phyloP scores from a whole-genome alignment of 371 early-diverging fungal species.

The Apophysomyces ossiformis region DNA sequence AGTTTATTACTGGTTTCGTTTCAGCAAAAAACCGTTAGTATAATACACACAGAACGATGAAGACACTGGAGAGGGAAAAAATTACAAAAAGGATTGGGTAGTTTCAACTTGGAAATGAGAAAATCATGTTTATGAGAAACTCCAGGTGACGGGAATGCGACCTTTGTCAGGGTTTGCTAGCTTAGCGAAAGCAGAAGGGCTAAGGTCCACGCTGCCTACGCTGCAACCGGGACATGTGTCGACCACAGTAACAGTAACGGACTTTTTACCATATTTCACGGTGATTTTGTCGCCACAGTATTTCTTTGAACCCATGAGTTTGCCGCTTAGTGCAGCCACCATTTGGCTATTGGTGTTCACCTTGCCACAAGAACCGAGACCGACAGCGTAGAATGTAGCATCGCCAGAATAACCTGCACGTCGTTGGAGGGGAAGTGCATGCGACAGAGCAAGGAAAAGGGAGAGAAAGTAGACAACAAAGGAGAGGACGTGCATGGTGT shows the following conservation, averaged over 20 bases:
- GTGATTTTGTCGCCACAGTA: slow-evolving; percentile 52
- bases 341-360: slow-evolving; percentile 27
- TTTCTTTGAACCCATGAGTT: slow-evolving; percentile 19
- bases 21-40: too few species aligned
- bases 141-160: slow-evolving; percentile 48
- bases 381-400: slow-evolving; percentile 43
- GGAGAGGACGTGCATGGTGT: background rate
- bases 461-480: slow-evolving; percentile 1
- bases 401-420: slow-evolving; percentile 32
- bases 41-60: background rate
- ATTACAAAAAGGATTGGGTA: background rate
- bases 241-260: slow-evolving; percentile 51
- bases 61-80: background rate
- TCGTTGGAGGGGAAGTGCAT: slow-evolving; percentile 24
- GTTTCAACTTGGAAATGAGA: background rate
- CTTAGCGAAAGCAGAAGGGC: slow-evolving; percentile 51
- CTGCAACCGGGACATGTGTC: slow-evolving; percentile 59
- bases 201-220: slow-evolving; percentile 47
- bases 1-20: too few species aligned
- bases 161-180: slow-evolving; percentile 42
- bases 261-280: slow-evolving; percentile 33
- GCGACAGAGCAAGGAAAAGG: slow-evolving; percentile 7
- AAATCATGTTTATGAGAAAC: slow-evolving; percentile 15
- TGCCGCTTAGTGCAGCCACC: slow-evolving; percentile 45
- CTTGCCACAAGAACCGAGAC: slow-evolving; percentile 49